Base-by-base conservation (phyloP, 2,329 filamentous ascomycete species). In the Xylaria sp. region DNA sequence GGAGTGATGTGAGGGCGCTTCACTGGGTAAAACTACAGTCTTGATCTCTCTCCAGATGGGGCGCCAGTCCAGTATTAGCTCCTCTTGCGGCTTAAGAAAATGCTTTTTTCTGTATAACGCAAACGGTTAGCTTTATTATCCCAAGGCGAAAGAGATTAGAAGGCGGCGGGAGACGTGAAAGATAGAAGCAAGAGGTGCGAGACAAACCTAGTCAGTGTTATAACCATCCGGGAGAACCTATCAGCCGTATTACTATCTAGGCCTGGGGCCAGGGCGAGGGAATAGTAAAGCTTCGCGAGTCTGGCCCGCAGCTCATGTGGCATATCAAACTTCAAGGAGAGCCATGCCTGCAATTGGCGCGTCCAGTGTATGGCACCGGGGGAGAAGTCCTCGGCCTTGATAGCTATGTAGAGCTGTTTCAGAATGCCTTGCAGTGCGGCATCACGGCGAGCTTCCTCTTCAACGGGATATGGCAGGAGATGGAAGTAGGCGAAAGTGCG, bases 281-380 rank as follows among this genome's bases (percentile, higher is more conserved):
- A 94, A 81, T 97, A 99, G 82, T 98, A 99, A 45, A 99, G 86
- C 82, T 91, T 92, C 34, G 96, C 92, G 34, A 99, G 88, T 80
- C 89, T 93, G 57, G 94, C 90, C 66, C 97, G 88, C 73, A 94
- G 90, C 78, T 92, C 90, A 75, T 93, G 89, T 56, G 93, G 93
- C 78, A 97, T 93, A 82, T 99, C 95, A 78, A 99, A 99, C 85
- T 99, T 99, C 81, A 99, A 89, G 62, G 92, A 92, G 73, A 99
- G 86, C 96, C 97, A 99, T 81, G 92, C 93, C 78, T 94, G 90
- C 56, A 99, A 90, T 86, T 99, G 96, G 73, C 95, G 90, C 17
- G 96, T 98, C 96, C 96, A 99, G 81, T 99, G 95, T 69, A 97
- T 86, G 32, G 95, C 96, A 39, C 96, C 96, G 0, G 95, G 93